Evolutionary conservation across 2,329 filamentous ascomycete genomes (phyloP).

Genomic region (Bimuria novae-zelandiae): DNA sequence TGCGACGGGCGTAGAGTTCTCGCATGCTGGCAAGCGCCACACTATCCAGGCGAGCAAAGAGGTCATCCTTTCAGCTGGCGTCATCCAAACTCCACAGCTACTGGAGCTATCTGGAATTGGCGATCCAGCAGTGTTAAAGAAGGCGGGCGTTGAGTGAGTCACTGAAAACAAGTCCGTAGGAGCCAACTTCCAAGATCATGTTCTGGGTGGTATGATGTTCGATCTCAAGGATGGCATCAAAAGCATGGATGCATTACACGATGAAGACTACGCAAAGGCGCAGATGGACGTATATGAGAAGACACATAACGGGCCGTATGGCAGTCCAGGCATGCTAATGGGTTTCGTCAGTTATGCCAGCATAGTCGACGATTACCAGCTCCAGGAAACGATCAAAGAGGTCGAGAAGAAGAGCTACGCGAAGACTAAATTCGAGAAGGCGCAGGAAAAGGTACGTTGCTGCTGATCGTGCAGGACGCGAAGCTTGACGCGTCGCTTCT

Average conservation of each 20-base stretch:
- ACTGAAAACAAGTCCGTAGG: conserved; percentile 29
- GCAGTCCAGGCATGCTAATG: conserved; percentile 39
- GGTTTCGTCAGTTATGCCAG: conserved; percentile 31
- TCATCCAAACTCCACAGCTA: conserved; percentile 20
- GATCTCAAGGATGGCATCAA: conserved; percentile 32
- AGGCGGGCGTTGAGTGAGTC: conserved; percentile 19
- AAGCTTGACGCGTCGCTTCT: too few species aligned
- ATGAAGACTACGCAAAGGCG: conserved; percentile 41
- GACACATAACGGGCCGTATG: conserved; percentile 39
- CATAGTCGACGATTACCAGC: conserved; percentile 17
- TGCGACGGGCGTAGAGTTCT: conserved; percentile 50
- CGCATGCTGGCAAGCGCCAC: background rate
- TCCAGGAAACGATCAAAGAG: conserved; percentile 26
- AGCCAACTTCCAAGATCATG: conserved; percentile 35
- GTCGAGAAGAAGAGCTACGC: conserved; percentile 40
- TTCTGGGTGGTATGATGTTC: conserved; percentile 20
- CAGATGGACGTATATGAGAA: conserved; percentile 39
- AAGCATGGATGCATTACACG: conserved; percentile 42
- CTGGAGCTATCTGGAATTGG: conserved; percentile 25
- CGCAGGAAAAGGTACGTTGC: conserved; percentile 34
- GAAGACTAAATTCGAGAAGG: conserved; percentile 42
- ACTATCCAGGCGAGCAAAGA: conserved; percentile 10
- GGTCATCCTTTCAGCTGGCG: conserved; percentile 21
- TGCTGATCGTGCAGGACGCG: background rate
- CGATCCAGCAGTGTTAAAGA: conserved; percentile 16